Percentiles rank a stretch among this genome's conserved stretches.
phyloP scores from a whole-genome alignment of 805 yeast genomes.

The Zygotorulaspora chibaensis region DNA sequence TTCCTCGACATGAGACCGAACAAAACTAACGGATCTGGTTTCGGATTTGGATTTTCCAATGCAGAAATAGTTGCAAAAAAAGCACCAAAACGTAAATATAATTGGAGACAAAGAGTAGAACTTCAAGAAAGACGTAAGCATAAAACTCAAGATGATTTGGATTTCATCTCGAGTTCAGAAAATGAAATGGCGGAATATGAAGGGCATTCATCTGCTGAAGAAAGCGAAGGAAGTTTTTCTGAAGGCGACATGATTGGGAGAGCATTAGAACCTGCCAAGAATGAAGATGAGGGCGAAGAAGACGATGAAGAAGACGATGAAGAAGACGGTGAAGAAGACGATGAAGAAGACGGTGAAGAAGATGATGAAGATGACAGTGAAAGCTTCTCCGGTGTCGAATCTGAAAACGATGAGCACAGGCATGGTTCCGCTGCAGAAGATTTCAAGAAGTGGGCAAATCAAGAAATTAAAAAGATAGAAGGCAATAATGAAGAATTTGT shows the following conservation, averaged over 20 bases:
- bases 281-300: constrained; percentile 14
- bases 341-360: constrained; percentile 26
- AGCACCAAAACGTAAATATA: constrained; percentile 50
- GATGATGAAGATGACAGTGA: constrained; percentile 29
- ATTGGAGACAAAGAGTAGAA: constrained; percentile 65
- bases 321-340: no score
- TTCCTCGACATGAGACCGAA: constrained; percentile 73
- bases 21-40: constrained; percentile 54
- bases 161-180: constrained; percentile 43
- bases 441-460: constrained; percentile 87
- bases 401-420: constrained; percentile 26
- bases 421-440: constrained; percentile 45
- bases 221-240: constrained; percentile 21
- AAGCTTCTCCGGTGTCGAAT: constrained; percentile 34
- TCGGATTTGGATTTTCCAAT: constrained; percentile 66
- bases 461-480: constrained; percentile 59
- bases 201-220: constrained; percentile 22
- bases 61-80: constrained; percentile 45
- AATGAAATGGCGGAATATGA: constrained; percentile 19
- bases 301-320: constrained; percentile 14
- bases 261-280: constrained; percentile 19
- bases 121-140: constrained; percentile 42
- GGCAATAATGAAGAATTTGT: constrained; percentile 54
- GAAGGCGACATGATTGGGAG: no score
- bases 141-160: constrained; percentile 55